Evolutionary conservation across 257 asterid species (phyloP).

Genomic region (Solanum medicagineum): DNA sequence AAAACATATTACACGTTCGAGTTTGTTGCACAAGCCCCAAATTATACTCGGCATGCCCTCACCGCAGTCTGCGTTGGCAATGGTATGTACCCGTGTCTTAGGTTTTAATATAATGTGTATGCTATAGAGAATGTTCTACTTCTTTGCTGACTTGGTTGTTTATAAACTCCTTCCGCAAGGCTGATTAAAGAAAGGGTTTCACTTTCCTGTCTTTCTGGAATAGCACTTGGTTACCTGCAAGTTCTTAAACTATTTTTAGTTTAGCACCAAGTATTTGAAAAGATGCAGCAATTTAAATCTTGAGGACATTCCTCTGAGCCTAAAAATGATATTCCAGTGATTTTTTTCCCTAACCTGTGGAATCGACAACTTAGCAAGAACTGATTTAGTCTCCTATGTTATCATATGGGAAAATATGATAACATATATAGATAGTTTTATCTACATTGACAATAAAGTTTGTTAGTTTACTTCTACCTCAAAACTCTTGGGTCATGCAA

Average conservation of each 20-base stretch:
- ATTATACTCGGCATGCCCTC: slow-evolving; percentile 85
- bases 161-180: background rate
- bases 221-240: background rate
- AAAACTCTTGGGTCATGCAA: background rate
- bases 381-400: background rate
- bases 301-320: background rate
- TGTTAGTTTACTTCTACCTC: background rate
- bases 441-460: background rate
- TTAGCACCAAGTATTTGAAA: background rate
- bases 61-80: slow-evolving; percentile 64
- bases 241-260: background rate
- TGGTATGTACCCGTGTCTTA: slow-evolving; percentile 24
- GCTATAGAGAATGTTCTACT: background rate
- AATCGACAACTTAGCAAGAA: background rate
- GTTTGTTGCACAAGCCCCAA: slow-evolving; percentile 70
- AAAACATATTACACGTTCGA: slow-evolving; percentile 67
- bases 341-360: background rate
- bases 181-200: background rate
- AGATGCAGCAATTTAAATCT: background rate
- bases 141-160: background rate
- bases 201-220: background rate
- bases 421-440: background rate
- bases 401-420: background rate
- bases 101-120: background rate
- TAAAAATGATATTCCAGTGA: background rate